phyloP scores from a whole-genome alignment of 2,329 filamentous ascomycete genomes.

The Trematosphaeria pertusa region DNA sequence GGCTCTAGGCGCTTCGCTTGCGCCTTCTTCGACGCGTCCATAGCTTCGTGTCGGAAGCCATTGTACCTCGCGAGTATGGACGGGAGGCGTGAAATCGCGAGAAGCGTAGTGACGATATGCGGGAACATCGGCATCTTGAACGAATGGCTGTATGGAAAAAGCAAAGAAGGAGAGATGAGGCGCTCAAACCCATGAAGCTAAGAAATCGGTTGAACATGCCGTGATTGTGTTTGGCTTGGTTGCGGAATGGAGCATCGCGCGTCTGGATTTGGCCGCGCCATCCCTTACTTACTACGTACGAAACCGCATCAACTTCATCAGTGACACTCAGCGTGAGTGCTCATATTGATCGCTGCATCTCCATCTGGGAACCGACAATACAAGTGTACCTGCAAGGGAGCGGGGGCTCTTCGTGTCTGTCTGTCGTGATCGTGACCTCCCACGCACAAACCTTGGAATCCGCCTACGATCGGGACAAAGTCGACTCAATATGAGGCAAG shows the following conservation, averaged over 20 bases:
- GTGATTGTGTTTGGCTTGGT: conserved; percentile 5
- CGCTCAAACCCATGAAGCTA: background rate
- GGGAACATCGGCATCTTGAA: conserved; percentile 14
- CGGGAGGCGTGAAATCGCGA: conserved; percentile 12
- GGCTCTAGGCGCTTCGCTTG: conserved; percentile 8
- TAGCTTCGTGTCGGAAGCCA: conserved; percentile 22
- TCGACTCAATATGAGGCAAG: too few relatives aligned
- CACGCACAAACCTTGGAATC: too few relatives aligned
- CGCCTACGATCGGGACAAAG: too few relatives aligned
- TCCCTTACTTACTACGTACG: conserved; percentile 3
- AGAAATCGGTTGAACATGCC: conserved; percentile 5
- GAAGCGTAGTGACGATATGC: conserved; percentile 11
- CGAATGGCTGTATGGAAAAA: background rate
- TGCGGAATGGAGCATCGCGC: conserved; percentile 10
- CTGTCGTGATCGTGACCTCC: too few relatives aligned
- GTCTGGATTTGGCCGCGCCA: background rate
- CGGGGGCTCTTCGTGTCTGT: too few relatives aligned
- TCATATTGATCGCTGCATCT: too few relatives aligned
- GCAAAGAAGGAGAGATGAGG: background rate
- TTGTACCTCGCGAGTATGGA: conserved; percentile 14
- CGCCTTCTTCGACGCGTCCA: conserved; percentile 19
- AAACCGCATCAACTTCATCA: too few relatives aligned
- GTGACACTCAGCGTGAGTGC: too few relatives aligned
- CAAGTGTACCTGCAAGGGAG: too few relatives aligned
- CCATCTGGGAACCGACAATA: too few relatives aligned